Percentiles rank a stretch among this genome's conserved stretches.
Conservation (phyloP, 495 filamentous ascomycete species). For the Melanomma pulvis-pyrius region DNA sequence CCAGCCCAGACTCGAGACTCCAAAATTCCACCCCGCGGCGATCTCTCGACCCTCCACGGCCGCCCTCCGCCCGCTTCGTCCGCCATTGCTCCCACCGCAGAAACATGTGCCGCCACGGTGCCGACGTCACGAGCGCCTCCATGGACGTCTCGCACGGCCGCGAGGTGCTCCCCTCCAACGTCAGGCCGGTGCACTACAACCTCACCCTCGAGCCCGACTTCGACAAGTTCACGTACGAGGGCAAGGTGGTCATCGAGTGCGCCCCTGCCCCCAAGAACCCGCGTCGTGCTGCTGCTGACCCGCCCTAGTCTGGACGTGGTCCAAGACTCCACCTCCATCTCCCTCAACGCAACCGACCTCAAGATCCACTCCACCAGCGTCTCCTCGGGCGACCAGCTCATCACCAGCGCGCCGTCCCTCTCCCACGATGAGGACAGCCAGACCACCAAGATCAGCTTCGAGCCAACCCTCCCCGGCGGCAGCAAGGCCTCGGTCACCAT, state of each 20-base stretch:
- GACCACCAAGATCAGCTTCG: conserved; percentile 65
- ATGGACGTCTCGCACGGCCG: conserved; percentile 58
- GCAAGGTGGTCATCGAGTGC: conserved; percentile 68
- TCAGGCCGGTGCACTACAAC: conserved; percentile 71
- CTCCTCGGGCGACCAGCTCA: conserved; percentile 55
- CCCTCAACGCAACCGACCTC: conserved; percentile 85
- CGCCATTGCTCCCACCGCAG: conserved; percentile 49
- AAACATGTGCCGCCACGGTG: conserved; percentile 48
- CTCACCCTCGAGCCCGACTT: conserved; percentile 75
- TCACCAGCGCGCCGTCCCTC: conserved; percentile 59
- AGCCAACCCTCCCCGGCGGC: conserved; percentile 60
- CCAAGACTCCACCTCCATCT: conserved; percentile 82
- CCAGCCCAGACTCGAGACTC: neutral
- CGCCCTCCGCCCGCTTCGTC: conserved; percentile 7
- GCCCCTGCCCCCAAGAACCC: neutral
- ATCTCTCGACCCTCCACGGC: neutral
- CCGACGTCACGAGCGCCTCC: conserved; percentile 41
- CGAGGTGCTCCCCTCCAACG: conserved; percentile 68
- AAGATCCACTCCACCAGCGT: conserved; percentile 78
- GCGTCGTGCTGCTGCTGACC: neutral
- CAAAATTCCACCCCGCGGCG: conserved; percentile 20
- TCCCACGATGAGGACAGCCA: conserved; percentile 66
- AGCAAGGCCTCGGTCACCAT: conserved; percentile 65
- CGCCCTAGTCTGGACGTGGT: conserved; percentile 66
- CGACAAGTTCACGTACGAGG: conserved; percentile 69